phyloP scores from a whole-genome alignment of 129 eudicot genomes.

The Glebionis coronaria region DNA sequence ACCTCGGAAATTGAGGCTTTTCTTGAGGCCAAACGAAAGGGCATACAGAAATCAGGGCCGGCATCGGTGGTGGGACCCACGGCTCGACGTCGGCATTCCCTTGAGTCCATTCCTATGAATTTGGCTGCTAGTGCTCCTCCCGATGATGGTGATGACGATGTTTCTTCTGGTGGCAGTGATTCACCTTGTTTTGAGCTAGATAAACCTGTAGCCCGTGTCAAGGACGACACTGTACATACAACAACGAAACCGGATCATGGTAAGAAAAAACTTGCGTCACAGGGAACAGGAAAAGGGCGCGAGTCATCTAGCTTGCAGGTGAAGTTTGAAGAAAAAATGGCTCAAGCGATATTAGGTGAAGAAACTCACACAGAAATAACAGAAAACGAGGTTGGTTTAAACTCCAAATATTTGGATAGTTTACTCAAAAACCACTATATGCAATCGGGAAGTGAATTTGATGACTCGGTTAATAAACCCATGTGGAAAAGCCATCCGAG shows the following conservation, averaged over 20 bases:
- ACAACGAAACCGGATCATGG: slow-evolving; percentile 30
- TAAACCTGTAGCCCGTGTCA: slow-evolving; percentile 38
- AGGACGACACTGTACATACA: slow-evolving; percentile 24
- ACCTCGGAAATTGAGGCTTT: slow-evolving; percentile 71
- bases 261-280: slow-evolving; percentile 32
- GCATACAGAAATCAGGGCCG: slow-evolving; percentile 18
- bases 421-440: slow-evolving; percentile 61
- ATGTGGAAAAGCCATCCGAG: slow-evolving; percentile 66
- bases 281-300: slow-evolving; percentile 8
- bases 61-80: slow-evolving; percentile 24
- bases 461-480: slow-evolving; percentile 37
- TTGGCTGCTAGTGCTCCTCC: slow-evolving; percentile 74
- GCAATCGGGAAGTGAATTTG: slow-evolving; percentile 47
- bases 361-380: slow-evolving; percentile 40
- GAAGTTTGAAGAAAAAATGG: slow-evolving; percentile 85
- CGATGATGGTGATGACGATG: slow-evolving; percentile 56
- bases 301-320: slow-evolving; percentile 63
- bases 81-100: slow-evolving; percentile 45
- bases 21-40: slow-evolving; percentile 44
- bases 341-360: slow-evolving; percentile 51
- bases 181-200: slow-evolving; percentile 80
- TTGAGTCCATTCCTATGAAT: slow-evolving; percentile 83
- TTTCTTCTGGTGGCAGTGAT: slow-evolving; percentile 60
- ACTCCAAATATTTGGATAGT: slow-evolving; percentile 58
- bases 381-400: slow-evolving; percentile 41